phyloP scores from a whole-genome alignment of 305 asterid genomes.

The Striga hermonthica region DNA sequence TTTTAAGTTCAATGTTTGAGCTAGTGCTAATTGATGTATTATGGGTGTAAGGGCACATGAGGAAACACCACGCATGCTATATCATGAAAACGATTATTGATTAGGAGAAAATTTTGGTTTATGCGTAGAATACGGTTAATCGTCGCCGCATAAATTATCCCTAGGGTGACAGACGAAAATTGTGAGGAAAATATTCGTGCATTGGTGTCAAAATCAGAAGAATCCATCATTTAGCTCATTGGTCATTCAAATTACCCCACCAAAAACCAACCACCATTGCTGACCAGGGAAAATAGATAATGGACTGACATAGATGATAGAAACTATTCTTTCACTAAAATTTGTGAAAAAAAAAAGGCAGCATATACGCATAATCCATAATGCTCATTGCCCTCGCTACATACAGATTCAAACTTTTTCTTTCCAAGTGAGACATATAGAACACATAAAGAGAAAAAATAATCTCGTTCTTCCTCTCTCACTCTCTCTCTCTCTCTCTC shows the following conservation, averaged over 20 bases:
- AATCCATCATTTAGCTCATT: conserved; percentile 30
- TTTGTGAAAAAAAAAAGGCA: no score
- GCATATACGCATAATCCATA: no score
- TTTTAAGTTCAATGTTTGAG: conserved; percentile 32
- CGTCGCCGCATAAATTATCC: conserved; percentile 40
- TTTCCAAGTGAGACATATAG: no score
- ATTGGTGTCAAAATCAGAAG: conserved; percentile 24
- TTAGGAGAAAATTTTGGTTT: no score
- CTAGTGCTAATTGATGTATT: background rate
- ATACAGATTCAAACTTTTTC: no score
- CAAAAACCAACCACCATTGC: conserved; percentile 21
- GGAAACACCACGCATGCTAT: conserved; percentile 10
- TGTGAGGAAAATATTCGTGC: background rate
- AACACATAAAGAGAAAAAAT: no score
- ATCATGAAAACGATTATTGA: background rate
- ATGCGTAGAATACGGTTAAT: conserved; percentile 13
- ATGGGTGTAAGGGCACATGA: conserved; percentile 19
- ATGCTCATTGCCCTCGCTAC: no score
- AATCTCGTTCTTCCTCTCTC: no score
- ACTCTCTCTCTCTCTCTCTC: no score
- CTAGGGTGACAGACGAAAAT: conserved; percentile 14
- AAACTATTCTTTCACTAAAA: no score
- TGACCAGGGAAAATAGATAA: conserved; percentile 14
- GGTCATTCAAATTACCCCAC: conserved; percentile 37
- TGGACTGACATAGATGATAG: no score